Percentiles rank a stretch among this genome's conserved stretches.
phyloP scores from a whole-genome alignment of 2,329 filamentous ascomycete species.

The Grosmannia clavigera region DNA sequence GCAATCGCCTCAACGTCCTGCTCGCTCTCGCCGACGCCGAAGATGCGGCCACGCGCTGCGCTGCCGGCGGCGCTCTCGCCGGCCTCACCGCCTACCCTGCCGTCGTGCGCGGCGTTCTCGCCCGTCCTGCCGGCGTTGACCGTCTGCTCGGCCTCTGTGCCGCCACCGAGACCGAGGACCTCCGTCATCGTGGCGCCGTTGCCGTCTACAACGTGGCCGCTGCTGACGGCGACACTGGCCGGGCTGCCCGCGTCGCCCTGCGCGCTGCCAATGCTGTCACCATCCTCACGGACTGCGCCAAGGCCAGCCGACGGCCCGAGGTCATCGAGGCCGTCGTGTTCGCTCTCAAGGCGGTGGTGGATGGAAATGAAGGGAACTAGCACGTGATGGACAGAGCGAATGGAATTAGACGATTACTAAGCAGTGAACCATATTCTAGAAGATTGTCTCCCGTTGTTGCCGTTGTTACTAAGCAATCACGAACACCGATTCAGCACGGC shows the following conservation, averaged over 20 bases:
- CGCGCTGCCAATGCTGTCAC: constrained; percentile 53
- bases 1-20: constrained; percentile 67
- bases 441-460: no score
- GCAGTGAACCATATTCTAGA: no score
- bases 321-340: constrained; percentile 61
- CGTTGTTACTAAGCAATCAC: no score
- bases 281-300: constrained; percentile 55
- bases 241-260: constrained; percentile 46
- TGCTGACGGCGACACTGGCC: constrained; percentile 53
- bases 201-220: constrained; percentile 61
- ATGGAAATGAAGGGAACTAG: constrained; percentile 10
- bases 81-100: constrained; percentile 69
- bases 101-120: constrained; percentile 58
- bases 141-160: constrained; percentile 71
- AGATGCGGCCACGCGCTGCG: constrained; percentile 64
- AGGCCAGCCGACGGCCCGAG: constrained; percentile 53
- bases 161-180: constrained; percentile 61
- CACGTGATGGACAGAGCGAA: not conserved
- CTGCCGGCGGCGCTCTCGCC: constrained; percentile 79
- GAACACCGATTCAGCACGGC: constrained; percentile 43
- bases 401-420: not conserved
- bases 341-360: constrained; percentile 56
- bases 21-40: constrained; percentile 81
- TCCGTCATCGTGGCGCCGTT: constrained; percentile 63
- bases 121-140: constrained; percentile 57